Base-by-base conservation (phyloP, 2,329 filamentous ascomycete species). In the Pseudogymnoascus sp. region DNA sequence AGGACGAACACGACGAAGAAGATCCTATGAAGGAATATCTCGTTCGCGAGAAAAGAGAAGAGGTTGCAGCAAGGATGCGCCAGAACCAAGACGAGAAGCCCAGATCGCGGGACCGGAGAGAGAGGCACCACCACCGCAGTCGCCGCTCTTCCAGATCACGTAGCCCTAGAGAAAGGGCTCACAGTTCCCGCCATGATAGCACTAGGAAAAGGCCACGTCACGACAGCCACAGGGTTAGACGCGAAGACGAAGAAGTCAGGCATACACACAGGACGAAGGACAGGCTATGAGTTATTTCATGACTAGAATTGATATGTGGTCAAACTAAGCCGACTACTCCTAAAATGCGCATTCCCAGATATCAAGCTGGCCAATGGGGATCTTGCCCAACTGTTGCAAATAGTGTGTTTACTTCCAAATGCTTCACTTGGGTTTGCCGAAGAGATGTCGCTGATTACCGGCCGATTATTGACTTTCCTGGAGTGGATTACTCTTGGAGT, bases 11-110 rank as follows among this genome's bases (percentile, higher is more conserved):
- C 66, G 94, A 97, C 67, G 92, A 97, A 25, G 93, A 97, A 65
- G 94, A 99, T 73, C 94, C 94, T 0, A 99, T 99, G 94, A 97
- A 96, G 76, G 86, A 85, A 38, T 97, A 90, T 69, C 73, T 97
- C 66, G 86, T 97, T 60, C 84, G 93, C 66, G 89, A 96, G 76
- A 97, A 97, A 81, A 92, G 90, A 75, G 91, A 91, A 72, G 91
- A 96, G 73, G 84, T 96, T 10, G 85, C 89, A 61, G 82, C 84
- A 63, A 92, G 91, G 2, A 75, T 89, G 68, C 79, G 80, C 66
- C 81, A 76, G 68, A 72, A 81, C 60, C 79, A 80, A 76, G 62
- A 51, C 29, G 61, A 62, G 25, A 68, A 68, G 21, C 48, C 48
- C 12, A 33, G 44, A 62, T 35, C 42, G 5, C 33, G 58, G 25